These are phyloP conservation scores for Podospora didyma DNA, from an alignment of 495 filamentous ascomycete genomes.

Conservation along the genomic window DNA sequence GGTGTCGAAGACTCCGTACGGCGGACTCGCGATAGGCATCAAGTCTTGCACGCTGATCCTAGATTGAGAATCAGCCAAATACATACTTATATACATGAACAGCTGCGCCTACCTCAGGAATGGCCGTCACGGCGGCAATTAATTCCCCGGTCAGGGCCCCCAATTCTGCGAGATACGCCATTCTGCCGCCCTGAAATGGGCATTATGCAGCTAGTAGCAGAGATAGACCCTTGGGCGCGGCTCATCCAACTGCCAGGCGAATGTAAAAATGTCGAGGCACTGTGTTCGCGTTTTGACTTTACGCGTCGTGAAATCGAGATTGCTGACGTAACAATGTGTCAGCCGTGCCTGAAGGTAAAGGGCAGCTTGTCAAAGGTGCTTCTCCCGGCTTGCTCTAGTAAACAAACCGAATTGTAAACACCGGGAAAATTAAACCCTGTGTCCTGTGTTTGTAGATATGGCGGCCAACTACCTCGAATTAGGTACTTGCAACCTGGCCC, in stretches of 20 bases:
- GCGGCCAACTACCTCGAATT: too few relatives aligned
- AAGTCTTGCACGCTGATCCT: slow-evolving; percentile 45
- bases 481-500: too few relatives aligned
- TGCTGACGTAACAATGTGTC: neutral
- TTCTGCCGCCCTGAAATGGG: slow-evolving; percentile 14
- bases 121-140: slow-evolving; percentile 37
- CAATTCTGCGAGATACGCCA: slow-evolving; percentile 48
- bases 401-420: too few relatives aligned
- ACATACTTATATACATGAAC: too few relatives aligned
- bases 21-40: slow-evolving; percentile 46
- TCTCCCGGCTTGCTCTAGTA: too few relatives aligned
- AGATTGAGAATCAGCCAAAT: neutral
- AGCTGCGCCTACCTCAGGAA: slow-evolving; percentile 19
- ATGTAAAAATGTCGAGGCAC: too few relatives aligned
- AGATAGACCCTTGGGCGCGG: neutral
- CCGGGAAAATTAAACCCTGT: too few relatives aligned
- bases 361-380: too few relatives aligned
- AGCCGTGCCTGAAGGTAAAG: neutral
- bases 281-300: neutral
- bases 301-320: neutral
- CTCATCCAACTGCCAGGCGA: too few relatives aligned
- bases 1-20: slow-evolving; percentile 51
- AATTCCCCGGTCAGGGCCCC: slow-evolving; percentile 53
- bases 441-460: too few relatives aligned
- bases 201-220: neutral